Evolutionary conservation across 2,329 filamentous ascomycete genomes (phyloP).

Genomic region (Verticillium klebahnii): DNA sequence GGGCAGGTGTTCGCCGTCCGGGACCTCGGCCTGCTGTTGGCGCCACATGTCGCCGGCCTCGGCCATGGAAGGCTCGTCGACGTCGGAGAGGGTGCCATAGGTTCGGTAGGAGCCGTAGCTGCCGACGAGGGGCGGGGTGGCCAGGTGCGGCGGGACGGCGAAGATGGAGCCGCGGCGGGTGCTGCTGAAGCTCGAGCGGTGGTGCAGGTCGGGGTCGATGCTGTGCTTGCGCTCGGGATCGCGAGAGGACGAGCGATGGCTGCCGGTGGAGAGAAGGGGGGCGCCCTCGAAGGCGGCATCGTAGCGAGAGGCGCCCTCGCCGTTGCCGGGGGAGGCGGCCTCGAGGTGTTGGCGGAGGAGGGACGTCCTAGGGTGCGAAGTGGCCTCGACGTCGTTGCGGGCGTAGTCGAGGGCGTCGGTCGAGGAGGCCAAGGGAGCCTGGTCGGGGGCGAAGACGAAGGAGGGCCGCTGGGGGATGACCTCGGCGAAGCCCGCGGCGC

Average conservation of each 20-base stretch:
- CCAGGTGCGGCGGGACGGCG: conserved; percentile 54
- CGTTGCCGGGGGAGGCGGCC: conserved; percentile 15
- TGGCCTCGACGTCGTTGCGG: conserved; percentile 33
- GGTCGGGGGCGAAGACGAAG: conserved; percentile 62
- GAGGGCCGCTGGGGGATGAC: conserved; percentile 76
- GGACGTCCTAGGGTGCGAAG: conserved; percentile 29
- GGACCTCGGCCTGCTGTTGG: conserved; percentile 46
- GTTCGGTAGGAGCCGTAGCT: conserved; percentile 59
- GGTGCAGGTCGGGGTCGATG: conserved; percentile 37
- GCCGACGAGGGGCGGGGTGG: conserved; percentile 64
- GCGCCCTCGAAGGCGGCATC: conserved; percentile 7
- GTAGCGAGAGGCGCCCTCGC: conserved; percentile 9
- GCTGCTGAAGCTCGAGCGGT: conserved; percentile 22
- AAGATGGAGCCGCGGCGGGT: conserved; percentile 47
- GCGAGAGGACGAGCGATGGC: conserved; percentile 23
- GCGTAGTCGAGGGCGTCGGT: conserved; percentile 33
- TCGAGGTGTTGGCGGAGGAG: conserved; percentile 51
- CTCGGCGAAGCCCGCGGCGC: conserved; percentile 83
- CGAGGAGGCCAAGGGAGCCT: conserved; percentile 35
- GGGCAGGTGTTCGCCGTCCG: conserved; percentile 62
- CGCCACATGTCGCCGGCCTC: conserved; percentile 48
- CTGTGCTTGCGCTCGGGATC: conserved; percentile 43
- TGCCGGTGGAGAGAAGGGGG: conserved; percentile 7
- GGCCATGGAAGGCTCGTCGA: conserved; percentile 41
- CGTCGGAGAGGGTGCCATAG: conserved; percentile 49